Evolutionary conservation across 768 basidiomycete species (phyloP), one percentile per base, ranked within the genome.

Genomic region (Trametes meyenii): DNA sequence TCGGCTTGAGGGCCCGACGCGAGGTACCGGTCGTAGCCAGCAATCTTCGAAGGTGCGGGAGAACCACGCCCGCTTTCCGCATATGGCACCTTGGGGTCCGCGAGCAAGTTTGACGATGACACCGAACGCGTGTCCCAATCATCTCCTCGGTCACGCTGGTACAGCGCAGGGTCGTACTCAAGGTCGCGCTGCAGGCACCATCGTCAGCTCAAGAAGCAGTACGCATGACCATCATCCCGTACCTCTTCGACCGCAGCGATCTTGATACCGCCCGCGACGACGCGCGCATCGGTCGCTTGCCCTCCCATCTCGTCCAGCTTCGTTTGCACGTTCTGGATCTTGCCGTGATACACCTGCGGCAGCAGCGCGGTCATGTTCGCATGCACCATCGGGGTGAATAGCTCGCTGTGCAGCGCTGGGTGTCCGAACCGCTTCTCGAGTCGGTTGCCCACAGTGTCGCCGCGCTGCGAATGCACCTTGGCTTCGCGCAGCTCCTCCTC

Each of bases 351-450:
- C 26, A 94, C 89, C 62, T 93, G 83, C 38, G 78, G 74, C 21
- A 94, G 78, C 23, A 94, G 76, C 7, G 83, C 87, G 83, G 91
- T 87, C 89, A 93, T 90, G 73, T 86, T 88, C 63, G 88, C 86
- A 67, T 93, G 92, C 52, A 94, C 73, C 90, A 92, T 90, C 0
- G 90, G 92, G 5, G 92, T 93, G 75, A 95, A 92, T 48, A 96
- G 80, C 55, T 96, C 93, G 13, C 83, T 75, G 66, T 94, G 86
- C 49, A 99, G 80, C 16, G 95, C 91, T 1, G 97, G 96, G 72
- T 99, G 97, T 1, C 96, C 92, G 76, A 98, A 99, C 29, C 96
- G 88, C 72, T 88, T 94, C 77, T 88, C 88, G 33, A 98, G 84
- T 36, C 90, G 84, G 70, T 89, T 82, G 56, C 88, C 81, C 39